Conservation (phyloP, 2,329 filamentous ascomycete genomes). For the Penicillium brevicompactum region DNA sequence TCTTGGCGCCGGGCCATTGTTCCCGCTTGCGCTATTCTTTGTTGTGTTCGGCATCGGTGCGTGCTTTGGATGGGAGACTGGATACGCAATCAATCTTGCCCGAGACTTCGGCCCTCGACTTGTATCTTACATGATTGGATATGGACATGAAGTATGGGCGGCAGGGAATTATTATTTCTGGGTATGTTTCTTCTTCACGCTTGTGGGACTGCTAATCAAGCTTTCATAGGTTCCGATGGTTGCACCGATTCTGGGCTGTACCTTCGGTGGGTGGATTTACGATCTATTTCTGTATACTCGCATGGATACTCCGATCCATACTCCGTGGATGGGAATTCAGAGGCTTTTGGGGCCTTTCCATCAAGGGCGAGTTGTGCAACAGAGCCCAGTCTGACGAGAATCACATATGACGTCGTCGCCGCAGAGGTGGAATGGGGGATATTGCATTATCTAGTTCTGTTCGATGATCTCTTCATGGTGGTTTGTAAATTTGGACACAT, state of each 20-base stretch:
- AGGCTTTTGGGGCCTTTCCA: conserved; percentile 44
- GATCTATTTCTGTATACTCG: conserved; percentile 71
- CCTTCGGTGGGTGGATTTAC: conserved; percentile 67
- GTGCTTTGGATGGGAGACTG: conserved; percentile 75
- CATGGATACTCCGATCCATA: conserved; percentile 67
- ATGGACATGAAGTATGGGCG: conserved; percentile 67
- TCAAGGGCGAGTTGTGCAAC: conserved; percentile 9
- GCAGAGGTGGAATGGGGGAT: neutral
- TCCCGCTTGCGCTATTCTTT: conserved; percentile 68
- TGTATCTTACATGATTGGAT: conserved; percentile 68
- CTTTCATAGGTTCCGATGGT: conserved; percentile 67
- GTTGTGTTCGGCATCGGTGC: conserved; percentile 73
- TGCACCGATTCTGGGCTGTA: conserved; percentile 66
- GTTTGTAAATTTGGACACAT: neutral
- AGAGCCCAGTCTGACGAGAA: conserved; percentile 20
- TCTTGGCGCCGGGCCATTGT: conserved; percentile 57
- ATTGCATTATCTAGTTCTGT: neutral
- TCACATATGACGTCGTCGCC: neutral
- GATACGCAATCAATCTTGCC: conserved; percentile 74
- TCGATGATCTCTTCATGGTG: neutral
- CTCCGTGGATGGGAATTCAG: conserved; percentile 65
- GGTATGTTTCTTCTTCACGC: conserved; percentile 45
- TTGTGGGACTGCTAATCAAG: neutral
- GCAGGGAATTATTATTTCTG: conserved; percentile 73
- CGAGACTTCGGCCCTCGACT: conserved; percentile 72